Conservation (phyloP, 23 red algal species). For the Gracilaria gracilis region DNA sequence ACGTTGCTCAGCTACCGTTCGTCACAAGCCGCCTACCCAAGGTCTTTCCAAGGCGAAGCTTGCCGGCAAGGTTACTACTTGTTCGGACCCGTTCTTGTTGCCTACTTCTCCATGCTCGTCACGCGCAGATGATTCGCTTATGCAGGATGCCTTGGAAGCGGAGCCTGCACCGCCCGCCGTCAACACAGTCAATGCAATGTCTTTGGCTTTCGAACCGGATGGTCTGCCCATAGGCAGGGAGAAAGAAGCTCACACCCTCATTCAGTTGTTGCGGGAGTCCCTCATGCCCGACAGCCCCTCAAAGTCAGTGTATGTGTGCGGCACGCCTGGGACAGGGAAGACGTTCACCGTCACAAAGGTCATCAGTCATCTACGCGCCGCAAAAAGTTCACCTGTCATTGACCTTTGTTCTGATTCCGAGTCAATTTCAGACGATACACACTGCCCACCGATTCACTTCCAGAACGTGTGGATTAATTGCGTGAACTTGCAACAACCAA, state of each 20-base stretch:
- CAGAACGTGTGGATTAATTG: conserved; percentile 50
- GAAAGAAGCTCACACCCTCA: neutral
- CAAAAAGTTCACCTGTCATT: neutral
- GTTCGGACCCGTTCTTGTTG: neutral
- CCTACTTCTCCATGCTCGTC: conserved; percentile 7
- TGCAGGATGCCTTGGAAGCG: neutral
- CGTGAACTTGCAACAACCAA: conserved; percentile 27
- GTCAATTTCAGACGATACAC: neutral
- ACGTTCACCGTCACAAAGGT: conserved; percentile 62
- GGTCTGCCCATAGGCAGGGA: conserved; percentile 19
- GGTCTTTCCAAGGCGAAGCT: neutral
- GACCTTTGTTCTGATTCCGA: conserved; percentile 10
- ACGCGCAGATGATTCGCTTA: neutral
- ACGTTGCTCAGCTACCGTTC: neutral
- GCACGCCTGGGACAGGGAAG: conserved; percentile 86
- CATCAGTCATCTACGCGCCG: neutral
- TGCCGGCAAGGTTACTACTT: neutral
- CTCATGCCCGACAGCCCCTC: neutral
- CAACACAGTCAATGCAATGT: neutral
- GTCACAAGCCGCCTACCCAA: neutral
- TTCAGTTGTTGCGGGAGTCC: neutral
- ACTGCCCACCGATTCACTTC: neutral
- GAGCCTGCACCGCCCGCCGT: neutral
- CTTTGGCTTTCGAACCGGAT: neutral
- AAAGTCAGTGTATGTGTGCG: conserved; percentile 72